Base-by-base conservation (phyloP, 2,329 filamentous ascomycete genomes). In the Mycosphaerella sp. region DNA sequence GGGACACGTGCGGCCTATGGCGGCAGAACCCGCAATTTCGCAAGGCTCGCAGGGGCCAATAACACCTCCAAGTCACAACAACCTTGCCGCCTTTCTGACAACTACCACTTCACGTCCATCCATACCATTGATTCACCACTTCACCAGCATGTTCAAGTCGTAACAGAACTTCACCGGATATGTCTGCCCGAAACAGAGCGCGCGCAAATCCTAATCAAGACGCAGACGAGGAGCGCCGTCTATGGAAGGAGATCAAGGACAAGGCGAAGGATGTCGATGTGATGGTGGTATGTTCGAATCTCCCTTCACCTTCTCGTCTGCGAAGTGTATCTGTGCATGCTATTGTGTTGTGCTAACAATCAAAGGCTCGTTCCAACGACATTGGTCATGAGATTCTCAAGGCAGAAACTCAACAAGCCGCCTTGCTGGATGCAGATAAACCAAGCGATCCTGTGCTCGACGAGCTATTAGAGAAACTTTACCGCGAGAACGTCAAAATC, bases 401-500 rank as follows among this genome's bases (percentile, higher is more conserved):
- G 12, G 62, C 67, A 2, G 69, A 72, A 47, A 60, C 63, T 7
- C 62, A 70, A 48, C 69, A 70, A 57, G 66, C 65, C 34, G 64
- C 64, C 23, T 51, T 69, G 1, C 29, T 69, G 31, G 64, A 68
- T 11, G 60, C 59, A 14, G 61, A 59, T 45, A 66, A 68, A 46
- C 56, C 62, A 6, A 58, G 65, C 23, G 63, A 66, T 45, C 64
- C 68, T 10, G 63, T 66, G n/a, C 68, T 76, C 21, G 75, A 77
- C 59, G 69, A 72, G 45, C 71, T 73, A 31, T 69, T 78, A 3
- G 74, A 77, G 58, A 66, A 72, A 36, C 67, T 72, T 12, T 72
- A 76, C 42, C 73, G 76, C 36, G 74, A 76, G 40, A 76, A 77
- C 54, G 71, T 78, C 59, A 75, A 74, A 51, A 64, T 77, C 14